A percentile compares a stretch with the other conserved stretches of the same genome.
Conservation (phyloP, 1,139 yeast genomes). For the Torulaspora pretoriensis region DNA sequence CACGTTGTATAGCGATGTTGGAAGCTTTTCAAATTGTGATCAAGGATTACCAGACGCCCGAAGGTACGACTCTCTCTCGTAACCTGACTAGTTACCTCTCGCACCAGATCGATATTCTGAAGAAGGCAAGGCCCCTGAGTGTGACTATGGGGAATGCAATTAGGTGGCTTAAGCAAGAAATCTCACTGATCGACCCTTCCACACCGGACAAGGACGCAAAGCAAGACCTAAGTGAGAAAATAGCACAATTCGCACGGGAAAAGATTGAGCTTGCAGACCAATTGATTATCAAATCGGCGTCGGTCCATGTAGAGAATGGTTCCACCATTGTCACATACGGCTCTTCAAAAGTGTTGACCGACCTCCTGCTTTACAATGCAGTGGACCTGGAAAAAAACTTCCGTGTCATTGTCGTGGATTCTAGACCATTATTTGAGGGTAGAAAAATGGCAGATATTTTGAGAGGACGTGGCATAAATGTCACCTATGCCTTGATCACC, state of each 20-base stretch:
- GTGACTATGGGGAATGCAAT: constrained; percentile 98
- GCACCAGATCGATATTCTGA: constrained; percentile 91
- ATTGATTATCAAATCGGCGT: constrained; percentile 78
- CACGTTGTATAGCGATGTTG: constrained; percentile 81
- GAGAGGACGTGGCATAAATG: constrained; percentile 54
- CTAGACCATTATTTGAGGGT: constrained; percentile 96
- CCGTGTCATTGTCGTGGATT: constrained; percentile 82
- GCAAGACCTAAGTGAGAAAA: constrained; percentile 55
- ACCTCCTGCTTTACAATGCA: constrained; percentile 67
- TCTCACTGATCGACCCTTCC: constrained; percentile 54
- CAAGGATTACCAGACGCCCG: constrained; percentile 77
- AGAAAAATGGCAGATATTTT: constrained; percentile 64
- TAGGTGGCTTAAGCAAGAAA: constrained; percentile 93
- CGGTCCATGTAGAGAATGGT: constrained; percentile 69
- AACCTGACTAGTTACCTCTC: constrained; percentile 84
- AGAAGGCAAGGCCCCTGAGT: constrained; percentile 85
- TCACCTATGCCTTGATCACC: constrained; percentile 72
- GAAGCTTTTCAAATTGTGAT: constrained; percentile 80
- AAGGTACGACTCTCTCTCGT: constrained; percentile 78
- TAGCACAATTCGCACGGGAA: constrained; percentile 79
- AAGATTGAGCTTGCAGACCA: constrained; percentile 79
- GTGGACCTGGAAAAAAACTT: constrained; percentile 62
- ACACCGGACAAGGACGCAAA: constrained; percentile 72
- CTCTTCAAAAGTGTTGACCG: constrained; percentile 76
- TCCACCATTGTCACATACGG: constrained; percentile 86